Evolutionary conservation across 1,284 basidiomycete genomes (phyloP), one percentile per base, ranked within the genome.

Genomic region (Marasmius oreades): DNA sequence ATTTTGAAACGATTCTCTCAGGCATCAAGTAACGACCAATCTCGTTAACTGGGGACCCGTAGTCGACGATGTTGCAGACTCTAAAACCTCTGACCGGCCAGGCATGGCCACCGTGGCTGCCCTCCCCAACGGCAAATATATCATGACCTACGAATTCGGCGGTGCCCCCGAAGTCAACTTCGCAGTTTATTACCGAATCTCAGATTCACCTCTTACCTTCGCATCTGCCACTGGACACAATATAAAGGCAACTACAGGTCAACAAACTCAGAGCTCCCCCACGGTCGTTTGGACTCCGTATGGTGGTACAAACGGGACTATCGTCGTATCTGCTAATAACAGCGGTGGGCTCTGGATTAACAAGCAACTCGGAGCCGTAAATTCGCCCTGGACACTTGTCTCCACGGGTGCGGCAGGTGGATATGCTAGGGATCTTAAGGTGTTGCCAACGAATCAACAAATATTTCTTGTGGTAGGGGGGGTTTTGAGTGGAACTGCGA

Each of bases 31-130:
- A n/a, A 62, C 70, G 12, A 57, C 61, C 18, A 67, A 73, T 54
- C 60, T 69, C 23, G 60, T 63, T 47, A 68, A 51, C 51, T 72
- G 71, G 72, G 67, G 66, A 3, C 51, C 63, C 6, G 59, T 69
- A 14, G 68, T 71, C 50, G 53, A 69, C 56, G 69, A 69, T 47
- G 68, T 68, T 18, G 66, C 66, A 2, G 60, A 64, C 34, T 55
- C 64, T 16, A 55, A 57, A 6, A 70, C 67, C 56, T 46, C 59
- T 51, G 62, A 63, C 34, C 68, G 72, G 46, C 71, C 64, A 8
- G 72, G 72, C 5, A 73, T 73, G 72, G 59, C 70, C 33, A 66
- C 63, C 28, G 62, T 73, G 24, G 62, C 66, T 5, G 55, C 63
- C 47, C 56, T 73, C 18, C 63, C 65, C n/a, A 67, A 69, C 52